A percentile compares a stretch with the other conserved stretches of the same genome.
Conservation (phyloP, 768 basidiomycete genomes). For the Leccinum imitatum region DNA sequence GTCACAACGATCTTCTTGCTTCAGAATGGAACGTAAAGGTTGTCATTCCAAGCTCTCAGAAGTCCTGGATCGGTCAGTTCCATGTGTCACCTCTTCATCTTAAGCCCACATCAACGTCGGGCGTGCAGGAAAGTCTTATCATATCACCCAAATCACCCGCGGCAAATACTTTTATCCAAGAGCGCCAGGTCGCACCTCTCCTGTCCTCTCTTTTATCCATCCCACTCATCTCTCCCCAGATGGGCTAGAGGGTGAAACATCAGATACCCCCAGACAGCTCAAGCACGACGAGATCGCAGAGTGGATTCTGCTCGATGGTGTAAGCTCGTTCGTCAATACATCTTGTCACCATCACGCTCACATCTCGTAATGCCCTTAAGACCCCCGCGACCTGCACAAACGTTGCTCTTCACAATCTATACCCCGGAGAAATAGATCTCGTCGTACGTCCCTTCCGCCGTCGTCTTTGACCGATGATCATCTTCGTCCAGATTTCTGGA, state of each 20-base stretch:
- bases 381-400: constrained; percentile 93
- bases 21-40: constrained; percentile 80
- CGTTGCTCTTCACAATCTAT: constrained; percentile 87
- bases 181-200: constrained; percentile 41
- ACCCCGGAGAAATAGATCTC: constrained; percentile 83
- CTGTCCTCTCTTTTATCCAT: background rate
- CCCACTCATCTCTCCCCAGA: constrained; percentile 7
- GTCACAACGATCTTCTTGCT: background rate
- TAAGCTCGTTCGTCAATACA: constrained; percentile 35
- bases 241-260: constrained; percentile 72
- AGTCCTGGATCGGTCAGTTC: constrained; percentile 80
- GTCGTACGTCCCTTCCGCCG: constrained; percentile 50
- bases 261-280: constrained; percentile 59
- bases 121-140: constrained; percentile 70
- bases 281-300: constrained; percentile 77
- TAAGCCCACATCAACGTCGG: background rate
- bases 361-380: constrained; percentile 35
- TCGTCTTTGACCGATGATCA: background rate
- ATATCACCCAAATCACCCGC: constrained; percentile 68
- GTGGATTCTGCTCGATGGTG: constrained; percentile 90
- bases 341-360: constrained; percentile 9
- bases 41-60: constrained; percentile 76
- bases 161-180: constrained; percentile 79
- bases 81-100: background rate
- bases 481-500: constrained; percentile 63